Base-by-base conservation (phyloP, 208 protist species). In the Leptomonas pyrrhocoris region DNA sequence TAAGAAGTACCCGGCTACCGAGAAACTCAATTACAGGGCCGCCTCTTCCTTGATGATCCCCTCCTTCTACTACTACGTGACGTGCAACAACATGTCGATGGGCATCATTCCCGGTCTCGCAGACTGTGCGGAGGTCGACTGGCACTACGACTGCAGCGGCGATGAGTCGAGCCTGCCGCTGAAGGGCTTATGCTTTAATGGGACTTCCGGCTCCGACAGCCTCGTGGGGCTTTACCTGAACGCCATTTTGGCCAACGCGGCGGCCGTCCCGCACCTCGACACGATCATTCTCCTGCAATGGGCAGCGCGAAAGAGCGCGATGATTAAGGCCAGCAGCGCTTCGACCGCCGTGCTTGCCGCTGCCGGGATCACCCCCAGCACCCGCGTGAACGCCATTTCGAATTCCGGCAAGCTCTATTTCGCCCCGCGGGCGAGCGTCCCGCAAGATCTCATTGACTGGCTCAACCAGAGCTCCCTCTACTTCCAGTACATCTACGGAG, bases 271-370 rank as follows among this genome's bases (percentile, higher is more conserved):
- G 21, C 50, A 70, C 50, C 59, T 91, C 55, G 80, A 91, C 67
- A 56, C 54, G 0, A 63, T 91, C 42, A 86, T 91, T 30, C 30
- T 83, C 48, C 45, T 79, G 7, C 85, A 91, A 56, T 91, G 85
- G 83, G 53, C 75, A 1, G 85, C 82, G 12, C 66, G 71, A 6
- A 85, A 91, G 55, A 55, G 54, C 12, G 59, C 36, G 31, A 43
- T 12, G 2, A 27, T n/a, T 3, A 34, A 12, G 11, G 11, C 25
- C 4, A 67, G 19, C 21, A 68, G 57, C 53, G 19, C 21, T 12
- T 64, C 54, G 36, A 49, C 69, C 1, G 51, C 74, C 11, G 62
- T 56, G 50, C 79, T 69, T 11, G 74, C 51, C 13, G 60, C 71
- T 21, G 43, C 65, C 9, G 77, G 72, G 28, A 5, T 80, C 13